phyloP scores from a whole-genome alignment of 169 alveolate genomes.

The Cryptosporidium ubiquitum region DNA sequence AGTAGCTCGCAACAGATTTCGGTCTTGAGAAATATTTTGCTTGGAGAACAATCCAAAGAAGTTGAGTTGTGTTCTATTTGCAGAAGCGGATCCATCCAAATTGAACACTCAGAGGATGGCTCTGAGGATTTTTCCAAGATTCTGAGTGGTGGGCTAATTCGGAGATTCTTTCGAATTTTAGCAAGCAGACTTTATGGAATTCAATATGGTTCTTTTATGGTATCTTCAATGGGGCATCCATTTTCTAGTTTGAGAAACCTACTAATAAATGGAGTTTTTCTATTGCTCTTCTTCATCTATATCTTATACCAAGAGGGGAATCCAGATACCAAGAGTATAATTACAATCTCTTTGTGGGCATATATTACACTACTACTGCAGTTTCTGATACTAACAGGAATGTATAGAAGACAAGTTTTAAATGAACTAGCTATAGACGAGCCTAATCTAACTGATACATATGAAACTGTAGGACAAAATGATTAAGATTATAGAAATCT shows the following conservation, averaged over 20 bases:
- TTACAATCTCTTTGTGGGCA: conserved; percentile 40
- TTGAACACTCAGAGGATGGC: conserved; percentile 22
- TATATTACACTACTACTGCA: conserved; percentile 36
- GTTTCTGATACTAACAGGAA: conserved; percentile 38
- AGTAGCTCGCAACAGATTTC: conserved; percentile 15
- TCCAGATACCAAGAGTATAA: conserved; percentile 33
- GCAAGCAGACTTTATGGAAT: conserved; percentile 30
- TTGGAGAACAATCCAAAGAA: conserved; percentile 35
- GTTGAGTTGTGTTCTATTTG: conserved; percentile 32
- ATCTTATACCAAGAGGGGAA: conserved; percentile 2
- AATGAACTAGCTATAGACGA: conserved; percentile 13
- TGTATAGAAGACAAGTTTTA: conserved; percentile 40
- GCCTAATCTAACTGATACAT: conserved; percentile 9
- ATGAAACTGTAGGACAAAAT: not conserved
- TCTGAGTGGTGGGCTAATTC: not conserved
- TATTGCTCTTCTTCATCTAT: conserved; percentile 10
- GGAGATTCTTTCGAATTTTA: conserved; percentile 6
- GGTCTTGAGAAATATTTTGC: conserved; percentile 22
- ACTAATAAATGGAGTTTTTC: conserved; percentile 24
- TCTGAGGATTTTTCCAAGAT: not conserved
- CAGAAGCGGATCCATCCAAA: conserved; percentile 44
- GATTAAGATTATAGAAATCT: not conserved
- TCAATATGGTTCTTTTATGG: conserved; percentile 29
- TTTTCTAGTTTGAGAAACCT: conserved; percentile 2
- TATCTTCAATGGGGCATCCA: not conserved